Conservation (phyloP, 768 basidiomycete genomes). For the Leucocoprinus birnbaumii region DNA sequence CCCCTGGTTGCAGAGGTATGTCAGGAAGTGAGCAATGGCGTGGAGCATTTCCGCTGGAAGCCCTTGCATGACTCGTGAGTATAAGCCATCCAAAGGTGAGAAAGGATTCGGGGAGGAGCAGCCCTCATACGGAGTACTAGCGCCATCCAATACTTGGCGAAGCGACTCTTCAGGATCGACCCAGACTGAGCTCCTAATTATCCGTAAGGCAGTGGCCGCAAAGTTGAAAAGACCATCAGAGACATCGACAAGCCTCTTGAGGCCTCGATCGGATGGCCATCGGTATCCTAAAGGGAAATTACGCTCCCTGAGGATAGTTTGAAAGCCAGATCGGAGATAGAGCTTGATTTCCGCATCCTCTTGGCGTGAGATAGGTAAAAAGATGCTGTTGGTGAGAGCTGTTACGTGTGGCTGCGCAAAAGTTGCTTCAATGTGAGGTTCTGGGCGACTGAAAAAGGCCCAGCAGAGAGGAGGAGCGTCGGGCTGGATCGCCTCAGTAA, state of each 20-base stretch:
- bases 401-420: neutral
- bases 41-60: too few relatives aligned
- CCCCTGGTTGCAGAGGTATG: too few relatives aligned
- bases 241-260: neutral
- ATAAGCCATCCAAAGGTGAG: neutral
- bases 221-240: neutral
- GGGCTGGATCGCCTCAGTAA: neutral
- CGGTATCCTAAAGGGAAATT: neutral
- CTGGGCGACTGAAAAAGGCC: constrained; percentile 2
- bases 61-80: too few relatives aligned
- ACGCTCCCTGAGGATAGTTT: neutral
- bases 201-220: neutral
- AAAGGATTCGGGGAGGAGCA: neutral
- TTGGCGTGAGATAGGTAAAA: neutral
- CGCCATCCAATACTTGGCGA: neutral
- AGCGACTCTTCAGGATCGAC: neutral
- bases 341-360: neutral
- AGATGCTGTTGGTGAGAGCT: neutral
- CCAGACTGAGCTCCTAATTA: neutral
- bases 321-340: neutral
- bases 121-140: neutral
- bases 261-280: neutral
- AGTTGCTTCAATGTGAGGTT: neutral
- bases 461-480: neutral
- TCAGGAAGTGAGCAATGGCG: too few relatives aligned